Conservation (phyloP, 768 basidiomycete species). For the Auricularia auricula-judae region DNA sequence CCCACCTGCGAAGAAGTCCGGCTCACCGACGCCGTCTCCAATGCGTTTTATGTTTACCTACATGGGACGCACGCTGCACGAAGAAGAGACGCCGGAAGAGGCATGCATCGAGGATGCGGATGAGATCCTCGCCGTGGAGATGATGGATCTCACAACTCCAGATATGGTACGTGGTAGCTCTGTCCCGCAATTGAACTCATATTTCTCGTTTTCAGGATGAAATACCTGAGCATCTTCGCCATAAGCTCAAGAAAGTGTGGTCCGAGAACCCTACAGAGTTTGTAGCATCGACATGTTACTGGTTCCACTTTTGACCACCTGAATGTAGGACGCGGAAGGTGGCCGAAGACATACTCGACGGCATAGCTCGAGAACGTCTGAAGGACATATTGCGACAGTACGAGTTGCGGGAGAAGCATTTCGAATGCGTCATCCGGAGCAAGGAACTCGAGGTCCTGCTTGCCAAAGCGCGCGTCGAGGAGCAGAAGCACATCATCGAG, state of each 20-base stretch:
- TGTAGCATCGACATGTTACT: neutral
- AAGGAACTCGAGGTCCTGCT: constrained; percentile 85
- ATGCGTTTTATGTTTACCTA: constrained; percentile 83
- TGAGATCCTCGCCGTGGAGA: constrained; percentile 79
- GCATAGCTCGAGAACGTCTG: constrained; percentile 77
- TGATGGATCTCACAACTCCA: constrained; percentile 79
- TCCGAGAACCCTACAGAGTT: constrained; percentile 65
- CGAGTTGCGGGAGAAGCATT: constrained; percentile 83
- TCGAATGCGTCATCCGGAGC: constrained; percentile 84
- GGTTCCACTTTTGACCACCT: constrained; percentile 2
- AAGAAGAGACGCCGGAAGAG: constrained; percentile 78
- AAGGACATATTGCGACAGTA: constrained; percentile 83
- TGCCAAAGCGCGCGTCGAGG: constrained; percentile 77
- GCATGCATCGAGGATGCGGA: constrained; percentile 81
- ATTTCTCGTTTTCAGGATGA: constrained; percentile 38
- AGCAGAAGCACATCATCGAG: constrained; percentile 75
- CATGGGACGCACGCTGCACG: constrained; percentile 66
- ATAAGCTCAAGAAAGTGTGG: constrained; percentile 76
- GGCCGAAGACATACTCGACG: constrained; percentile 76
- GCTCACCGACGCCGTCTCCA: neutral
- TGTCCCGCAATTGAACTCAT: neutral
- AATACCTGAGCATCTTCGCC: constrained; percentile 47
- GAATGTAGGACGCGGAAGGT: constrained; percentile 52
- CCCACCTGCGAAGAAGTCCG: neutral
- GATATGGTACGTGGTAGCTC: constrained; percentile 18